Conservation (phyloP, 2,329 filamentous ascomycete genomes). For the Lachnellula willkommii region DNA sequence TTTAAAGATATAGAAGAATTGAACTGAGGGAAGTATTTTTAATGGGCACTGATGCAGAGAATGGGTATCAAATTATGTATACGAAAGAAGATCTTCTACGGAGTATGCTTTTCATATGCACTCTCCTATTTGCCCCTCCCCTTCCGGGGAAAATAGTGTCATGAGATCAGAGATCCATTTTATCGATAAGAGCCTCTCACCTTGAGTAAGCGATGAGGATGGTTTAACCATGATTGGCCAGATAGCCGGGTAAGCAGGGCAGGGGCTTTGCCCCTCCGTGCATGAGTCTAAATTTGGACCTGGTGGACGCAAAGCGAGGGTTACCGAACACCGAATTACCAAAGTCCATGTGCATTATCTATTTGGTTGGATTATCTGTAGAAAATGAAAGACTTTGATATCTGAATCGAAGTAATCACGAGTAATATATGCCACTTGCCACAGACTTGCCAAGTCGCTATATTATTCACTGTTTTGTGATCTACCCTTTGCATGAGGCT, state of each 20-base stretch:
- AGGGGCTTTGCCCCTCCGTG: neutral
- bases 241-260: neutral
- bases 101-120: neutral
- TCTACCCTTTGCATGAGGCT: neutral
- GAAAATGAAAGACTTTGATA: neutral
- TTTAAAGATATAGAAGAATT: too few relatives aligned
- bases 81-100: neutral
- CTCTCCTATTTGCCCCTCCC: neutral
- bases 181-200: constrained; percentile 4
- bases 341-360: neutral
- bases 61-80: neutral
- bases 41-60: too few relatives aligned
- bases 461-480: neutral
- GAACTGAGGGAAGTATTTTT: too few relatives aligned
- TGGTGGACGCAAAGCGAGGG: neutral
- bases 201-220: too few relatives aligned
- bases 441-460: neutral
- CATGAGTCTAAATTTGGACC: constrained; percentile 2
- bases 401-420: neutral
- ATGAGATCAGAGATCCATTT: neutral
- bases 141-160: neutral
- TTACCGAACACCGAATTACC: neutral
- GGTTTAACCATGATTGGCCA: too few relatives aligned
- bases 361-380: neutral
- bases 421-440: neutral